Conservation (phyloP, 2,329 filamentous ascomycete genomes). For the Diplodia mutila region DNA sequence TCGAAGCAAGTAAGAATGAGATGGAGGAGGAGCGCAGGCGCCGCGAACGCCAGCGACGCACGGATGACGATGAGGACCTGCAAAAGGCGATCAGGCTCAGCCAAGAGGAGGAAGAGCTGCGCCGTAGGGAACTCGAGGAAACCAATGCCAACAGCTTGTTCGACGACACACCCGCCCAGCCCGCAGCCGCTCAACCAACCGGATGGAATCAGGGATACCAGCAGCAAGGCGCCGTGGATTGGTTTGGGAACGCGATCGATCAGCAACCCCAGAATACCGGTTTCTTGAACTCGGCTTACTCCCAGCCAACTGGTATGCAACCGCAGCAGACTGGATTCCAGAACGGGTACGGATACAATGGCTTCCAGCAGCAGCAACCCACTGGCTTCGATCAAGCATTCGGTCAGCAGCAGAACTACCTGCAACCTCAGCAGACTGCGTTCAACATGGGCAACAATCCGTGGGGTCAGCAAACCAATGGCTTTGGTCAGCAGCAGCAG, state of each 20-base stretch:
- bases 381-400: slow-evolving; percentile 67
- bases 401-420: slow-evolving; percentile 41
- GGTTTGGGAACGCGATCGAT: slow-evolving; percentile 93
- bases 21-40: slow-evolving; percentile 89
- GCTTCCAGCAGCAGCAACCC: slow-evolving; percentile 60
- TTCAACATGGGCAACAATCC: slow-evolving; percentile 53
- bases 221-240: slow-evolving; percentile 94
- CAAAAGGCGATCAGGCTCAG: slow-evolving; percentile 95
- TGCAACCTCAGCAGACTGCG: slow-evolving; percentile 63
- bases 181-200: slow-evolving; percentile 74
- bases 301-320: slow-evolving; percentile 76
- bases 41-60: slow-evolving; percentile 56
- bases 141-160: slow-evolving; percentile 87
- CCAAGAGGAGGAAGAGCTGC: slow-evolving; percentile 88
- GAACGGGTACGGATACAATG: slow-evolving; percentile 67
- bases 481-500: slow-evolving; percentile 53
- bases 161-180: slow-evolving; percentile 71
- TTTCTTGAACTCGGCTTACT: slow-evolving; percentile 69
- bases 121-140: slow-evolving; percentile 83
- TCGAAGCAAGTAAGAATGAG: slow-evolving; percentile 93
- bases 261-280: slow-evolving; percentile 69
- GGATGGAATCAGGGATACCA: slow-evolving; percentile 97
- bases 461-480: slow-evolving; percentile 41
- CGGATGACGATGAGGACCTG: slow-evolving; percentile 74
- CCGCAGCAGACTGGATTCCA: slow-evolving; percentile 66